Percentiles rank a stretch among this genome's conserved stretches.
Evolutionary conservation across 352 stramenopile species (phyloP).

Genomic region (Phytopythium boreale): DNA sequence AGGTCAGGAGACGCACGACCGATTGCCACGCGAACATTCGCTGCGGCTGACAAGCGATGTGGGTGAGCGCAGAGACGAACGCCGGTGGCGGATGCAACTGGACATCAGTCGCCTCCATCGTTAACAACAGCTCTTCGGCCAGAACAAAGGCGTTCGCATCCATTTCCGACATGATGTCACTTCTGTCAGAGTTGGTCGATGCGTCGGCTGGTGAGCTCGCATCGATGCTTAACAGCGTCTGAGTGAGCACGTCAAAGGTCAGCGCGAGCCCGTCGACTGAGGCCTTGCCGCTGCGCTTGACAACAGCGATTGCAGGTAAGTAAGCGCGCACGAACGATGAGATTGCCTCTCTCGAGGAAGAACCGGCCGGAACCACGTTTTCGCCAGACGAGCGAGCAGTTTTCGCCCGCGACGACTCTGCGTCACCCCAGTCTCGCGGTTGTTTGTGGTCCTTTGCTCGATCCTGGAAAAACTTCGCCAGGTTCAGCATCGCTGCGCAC

Average conservation of each 20-base stretch:
- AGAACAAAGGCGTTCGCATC: conserved; percentile 16
- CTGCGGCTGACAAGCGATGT: conserved; percentile 29
- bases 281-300: conserved; percentile 4
- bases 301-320: conserved; percentile 12
- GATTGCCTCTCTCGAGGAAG: not conserved
- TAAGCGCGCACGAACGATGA: conserved; percentile 14
- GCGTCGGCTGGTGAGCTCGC: not conserved
- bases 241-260: conserved; percentile 25
- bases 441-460: not conserved
- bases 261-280: conserved; percentile 19
- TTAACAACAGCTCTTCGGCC: conserved; percentile 42
- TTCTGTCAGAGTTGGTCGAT: not conserved
- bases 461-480: not conserved
- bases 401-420: no score
- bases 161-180: not conserved
- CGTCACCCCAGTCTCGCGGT: not conserved
- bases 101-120: conserved; percentile 11
- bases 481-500: not conserved
- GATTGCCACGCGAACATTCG: conserved; percentile 39
- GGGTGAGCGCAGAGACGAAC: conserved; percentile 32
- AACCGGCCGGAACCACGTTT: not conserved
- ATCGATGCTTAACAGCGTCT: conserved; percentile 17
- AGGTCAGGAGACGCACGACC: conserved; percentile 32
- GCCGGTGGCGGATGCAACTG: conserved; percentile 31
- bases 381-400: no score